Evolutionary conservation across 2,329 filamentous ascomycete genomes (phyloP), one percentile per base, ranked within the genome.

Genomic region (Rhexocercosporidium sp.): DNA sequence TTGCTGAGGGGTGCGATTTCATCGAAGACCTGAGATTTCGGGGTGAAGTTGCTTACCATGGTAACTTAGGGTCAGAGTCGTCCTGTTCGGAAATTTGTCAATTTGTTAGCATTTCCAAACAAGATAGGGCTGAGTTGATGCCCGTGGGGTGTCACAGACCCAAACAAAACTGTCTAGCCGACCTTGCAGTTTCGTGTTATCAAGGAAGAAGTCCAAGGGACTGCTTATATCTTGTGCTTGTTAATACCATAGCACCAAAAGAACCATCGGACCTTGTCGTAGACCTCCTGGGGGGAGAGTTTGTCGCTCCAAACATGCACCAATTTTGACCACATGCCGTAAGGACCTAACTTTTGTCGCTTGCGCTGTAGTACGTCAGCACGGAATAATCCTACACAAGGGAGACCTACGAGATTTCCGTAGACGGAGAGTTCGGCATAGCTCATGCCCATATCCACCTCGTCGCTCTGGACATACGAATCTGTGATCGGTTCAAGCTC

Each of bases 401-500:
- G 8, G 34, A 11, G 34, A 37, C 34, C 12, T 11, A 37, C 34
- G 34, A 44, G 39, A n/a, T 37, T 37, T 37, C 34, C 34, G 8
- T 37, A 37, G 2, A 37, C 34, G 8, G 34, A 37, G 34, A 37
- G 34, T 37, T 37, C 34, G 34, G 34, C 34, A 37, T 37, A 37
- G 8, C 34, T 37, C 34, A 37, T 37, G 4, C 34, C 34, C 34
- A 37, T 37, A 37, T 37, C 34, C 2, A 11, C 4, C 8, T 37
- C 83, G 82, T 47, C 83, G 75, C 59, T 83, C 74, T 22, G 78
- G 1, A 82, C 79, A 72, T 91, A 90, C 16, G 81, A 82, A 1
- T 84, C 82, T 0, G 89, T 90, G 57, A 92, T 86, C 8, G 91
- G 91, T 72, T 91, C 86, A 5, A 87, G 81, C 74, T 90, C 88